Evolutionary conservation across 106 monocot genomes (phyloP).

Genomic region (Dendrobium nobile): DNA sequence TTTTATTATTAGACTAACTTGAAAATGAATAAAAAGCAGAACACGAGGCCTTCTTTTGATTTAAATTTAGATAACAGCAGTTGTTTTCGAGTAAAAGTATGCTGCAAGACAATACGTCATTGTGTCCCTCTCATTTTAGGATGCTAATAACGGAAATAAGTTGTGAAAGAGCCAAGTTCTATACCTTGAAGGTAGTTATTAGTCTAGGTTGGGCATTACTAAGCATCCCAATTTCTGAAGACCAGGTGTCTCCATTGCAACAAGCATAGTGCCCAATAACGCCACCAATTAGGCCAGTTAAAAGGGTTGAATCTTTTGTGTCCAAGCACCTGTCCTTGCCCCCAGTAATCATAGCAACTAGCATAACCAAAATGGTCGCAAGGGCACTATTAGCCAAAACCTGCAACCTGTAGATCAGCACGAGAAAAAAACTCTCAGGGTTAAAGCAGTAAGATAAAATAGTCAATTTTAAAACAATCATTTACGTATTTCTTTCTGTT

Average conservation of each 20-base stretch:
- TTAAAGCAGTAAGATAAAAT: not conserved
- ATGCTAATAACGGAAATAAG: not conserved
- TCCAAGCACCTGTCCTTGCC: constrained; percentile 68
- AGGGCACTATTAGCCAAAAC: constrained; percentile 72
- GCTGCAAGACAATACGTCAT: too few species aligned
- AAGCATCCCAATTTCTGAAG: constrained; percentile 83
- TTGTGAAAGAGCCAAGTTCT: not conserved
- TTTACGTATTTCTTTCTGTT: not conserved
- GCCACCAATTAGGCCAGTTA: constrained; percentile 76
- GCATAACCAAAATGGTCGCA: constrained; percentile 58
- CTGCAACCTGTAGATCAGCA: constrained; percentile 43
- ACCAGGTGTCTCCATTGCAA: constrained; percentile 98
- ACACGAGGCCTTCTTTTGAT: too few species aligned
- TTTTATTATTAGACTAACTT: not conserved
- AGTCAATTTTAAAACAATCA: not conserved
- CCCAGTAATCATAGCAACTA: constrained; percentile 23
- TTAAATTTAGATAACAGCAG: too few species aligned
- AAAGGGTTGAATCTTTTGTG: constrained; percentile 46
- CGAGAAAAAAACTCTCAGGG: not conserved
- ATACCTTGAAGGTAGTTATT: constrained; percentile 84
- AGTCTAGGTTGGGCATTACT: constrained; percentile 62
- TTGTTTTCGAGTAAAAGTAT: too few species aligned
- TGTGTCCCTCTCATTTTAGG: not conserved
- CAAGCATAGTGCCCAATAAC: constrained; percentile 92
- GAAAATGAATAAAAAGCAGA: not conserved